Base-by-base conservation (phyloP, 495 filamentous ascomycete species). In the Wilcoxina mikolae region DNA sequence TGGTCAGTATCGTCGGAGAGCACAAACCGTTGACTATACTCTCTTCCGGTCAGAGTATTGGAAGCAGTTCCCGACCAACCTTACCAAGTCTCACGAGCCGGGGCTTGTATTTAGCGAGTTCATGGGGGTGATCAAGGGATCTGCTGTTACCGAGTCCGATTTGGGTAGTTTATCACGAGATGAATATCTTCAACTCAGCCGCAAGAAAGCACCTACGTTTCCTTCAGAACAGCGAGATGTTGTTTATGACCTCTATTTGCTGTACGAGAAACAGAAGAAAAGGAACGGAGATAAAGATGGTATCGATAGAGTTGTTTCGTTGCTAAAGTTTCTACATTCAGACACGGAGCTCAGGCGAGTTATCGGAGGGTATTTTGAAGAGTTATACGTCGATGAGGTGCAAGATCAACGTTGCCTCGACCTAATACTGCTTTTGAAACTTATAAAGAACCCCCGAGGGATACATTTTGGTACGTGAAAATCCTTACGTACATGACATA, bases 51-150 rank as follows among this genome's bases (percentile, higher is more conserved):
- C 55, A 11, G 65, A 72, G 2, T 74, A 74, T 49, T 74, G 72
- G 71, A 52, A 55, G 10, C 60, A 35, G 3, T 56, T 73, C 0
- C 55, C 65, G 0, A 24, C 39, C 0, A 17, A 3, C 1, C 17
- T 63, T 1, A 65, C 25, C 2, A 51, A 57, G 24, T 45, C 2
- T 54, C 68, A 5, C 29, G 46, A 49, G 59, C 33, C 49, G 0
- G 62, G 68, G 24, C 63, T 72, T 5, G 66, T 70, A 2, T 74
- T 74, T 47, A 61, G 67, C 0, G 71, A 74, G 23, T 73, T 74
- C 4, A 67, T 74, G 68, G 71, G 71, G 27, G 64, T 70, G 0
- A 68, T 74, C 33, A 72, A 73, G 53, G 71, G 71, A 10, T 72
- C 67, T 0, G 43, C 53, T 0, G 58, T 38, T 0, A 56, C 51